Base-by-base conservation (phyloP, 768 basidiomycete species). In the Mycena amicta region DNA sequence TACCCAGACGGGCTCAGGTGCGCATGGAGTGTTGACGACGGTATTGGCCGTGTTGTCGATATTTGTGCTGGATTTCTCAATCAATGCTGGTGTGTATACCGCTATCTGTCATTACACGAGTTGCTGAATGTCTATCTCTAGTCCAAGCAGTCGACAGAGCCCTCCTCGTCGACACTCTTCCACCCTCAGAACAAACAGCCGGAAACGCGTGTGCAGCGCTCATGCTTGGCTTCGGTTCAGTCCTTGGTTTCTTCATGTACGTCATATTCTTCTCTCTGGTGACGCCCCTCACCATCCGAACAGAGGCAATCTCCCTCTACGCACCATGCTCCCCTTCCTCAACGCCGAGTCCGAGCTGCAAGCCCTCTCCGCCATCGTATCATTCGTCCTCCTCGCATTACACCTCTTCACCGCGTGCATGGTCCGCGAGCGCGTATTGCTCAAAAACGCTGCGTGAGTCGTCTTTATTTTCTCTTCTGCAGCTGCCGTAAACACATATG, bases 131-230 rank as follows among this genome's bases (percentile, higher is more conserved):
- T 53, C 27, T 31, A 53, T 30, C 11, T 46, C 54, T 64, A 89
- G 93, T 96, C 1, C 90, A 91, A 77, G 93, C 94, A 0, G 85
- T 93, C 22, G 93, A 97, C 70, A 89, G 95, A 49, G 92, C 95
- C 0, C 81, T 97, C 5, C 77, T 98, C 4, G 92, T 98, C 0
- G 95, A 98, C 70, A 90, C 84, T 0, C 72, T 96, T 3, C 88
- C 93, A 0, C 76, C 89, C 0, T 69, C 82, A 1, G 78, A 84
- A 29, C 95, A 98, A 71, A 86, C 94, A 5, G 77, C 82, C 12
- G 95, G 91, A 1, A 97, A 95, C 67, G 95, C 95, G 0, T 98
- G 95, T 93, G 95, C 93, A 0, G 93, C 92, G 1, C 79, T 90
- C n/a, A 95, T 97, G 93, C 75, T 90, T 45, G 92, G 92, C 2